Base-by-base conservation (phyloP, 495 filamentous ascomycete genomes). In the Tuber melanosporum region DNA sequence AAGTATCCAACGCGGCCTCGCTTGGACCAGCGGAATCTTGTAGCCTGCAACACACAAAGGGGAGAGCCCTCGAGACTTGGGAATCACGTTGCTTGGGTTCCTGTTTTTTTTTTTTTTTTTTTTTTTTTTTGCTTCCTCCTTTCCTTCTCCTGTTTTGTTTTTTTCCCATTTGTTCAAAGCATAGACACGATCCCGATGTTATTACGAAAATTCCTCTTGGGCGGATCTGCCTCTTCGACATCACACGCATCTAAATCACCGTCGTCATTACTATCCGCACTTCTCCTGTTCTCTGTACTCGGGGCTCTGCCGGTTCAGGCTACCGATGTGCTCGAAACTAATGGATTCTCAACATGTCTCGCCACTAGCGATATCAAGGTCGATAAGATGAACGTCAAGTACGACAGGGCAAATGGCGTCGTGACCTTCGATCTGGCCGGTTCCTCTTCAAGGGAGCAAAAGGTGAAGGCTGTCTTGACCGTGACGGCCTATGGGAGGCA, bases 401-500 rank as follows among this genome's bases (percentile, higher is more conserved):
- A 94, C 85, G 89, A 95, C 85, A 89, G 90, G 74, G 87, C 87
- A 52, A 89, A 90, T 73, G 90, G 91, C 78, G 87, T 87, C 74
- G 87, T 99, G 39, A 87, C 86, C 32, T 98, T 98, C 86, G 90
- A 99, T 83, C 88, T 98, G 52, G 89, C 90, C 73, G 95, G 95
- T 71, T 91, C 89, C 71, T 97, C 92, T 82, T 84, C 84, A 74
- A 88, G 88, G 82, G 85, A 88, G 72, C 92, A 95, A 84, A 95
- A 97, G 80, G 93, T 99, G 69, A 92, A 89, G 75, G 94, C 93
- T 12, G 84, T 88, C 22, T 85, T 99, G 72, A 89, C 89, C 69
- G 92, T 98, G 57, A 92, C 88, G 45, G 95, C 95, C 14, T 98
- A 98, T 79, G 95, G 95, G 73, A 90, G 90, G 71, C 83, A 93